Percentiles rank a stretch among this genome's conserved stretches.
phyloP scores from a whole-genome alignment of 2,329 filamentous ascomycete genomes.

The Claviceps paspali region DNA sequence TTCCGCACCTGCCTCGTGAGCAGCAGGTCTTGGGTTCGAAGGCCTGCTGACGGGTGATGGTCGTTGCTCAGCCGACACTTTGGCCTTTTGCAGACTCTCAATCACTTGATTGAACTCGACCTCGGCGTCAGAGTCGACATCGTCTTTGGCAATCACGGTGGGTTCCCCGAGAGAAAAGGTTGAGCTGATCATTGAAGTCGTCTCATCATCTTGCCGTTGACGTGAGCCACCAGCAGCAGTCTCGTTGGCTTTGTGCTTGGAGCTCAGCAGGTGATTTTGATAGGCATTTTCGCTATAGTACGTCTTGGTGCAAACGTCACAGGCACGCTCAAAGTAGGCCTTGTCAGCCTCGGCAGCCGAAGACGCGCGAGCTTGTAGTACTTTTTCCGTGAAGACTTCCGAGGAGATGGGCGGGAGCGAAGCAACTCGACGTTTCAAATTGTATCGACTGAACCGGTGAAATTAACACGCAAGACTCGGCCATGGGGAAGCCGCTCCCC shows the following conservation, averaged over 20 bases:
- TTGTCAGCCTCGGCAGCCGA: slow-evolving; percentile 75
- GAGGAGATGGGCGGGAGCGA: slow-evolving; percentile 81
- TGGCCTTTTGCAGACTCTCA: slow-evolving; percentile 59
- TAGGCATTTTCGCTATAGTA: slow-evolving; percentile 97
- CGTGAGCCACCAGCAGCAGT: slow-evolving; percentile 25
- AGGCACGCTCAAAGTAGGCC: slow-evolving; percentile 74
- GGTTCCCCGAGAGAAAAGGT: slow-evolving; percentile 85
- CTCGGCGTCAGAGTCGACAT: slow-evolving; percentile 52
- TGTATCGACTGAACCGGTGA: slow-evolving; percentile 56
- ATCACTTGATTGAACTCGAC: slow-evolving; percentile 65
- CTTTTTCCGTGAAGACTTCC: slow-evolving; percentile 90
- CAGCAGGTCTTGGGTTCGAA: slow-evolving; percentile 32
- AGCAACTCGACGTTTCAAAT: slow-evolving; percentile 86
- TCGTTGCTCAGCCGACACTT: slow-evolving; percentile 38
- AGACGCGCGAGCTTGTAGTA: slow-evolving; percentile 74
- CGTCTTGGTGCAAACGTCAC: slow-evolving; percentile 71
- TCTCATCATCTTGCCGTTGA: slow-evolving; percentile 44
- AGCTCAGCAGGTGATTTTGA: slow-evolving; percentile 79
- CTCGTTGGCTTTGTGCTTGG: slow-evolving; percentile 60
- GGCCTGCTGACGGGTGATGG: slow-evolving; percentile 39
- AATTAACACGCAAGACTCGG: not conserved
- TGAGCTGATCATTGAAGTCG: slow-evolving; percentile 73
- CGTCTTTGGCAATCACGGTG: slow-evolving; percentile 29
- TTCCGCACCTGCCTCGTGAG: slow-evolving; percentile 21
- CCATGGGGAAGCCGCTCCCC: not conserved